Evolutionary conservation across 768 basidiomycete species (phyloP).

Genomic region (Guyanaporus albipodus): DNA sequence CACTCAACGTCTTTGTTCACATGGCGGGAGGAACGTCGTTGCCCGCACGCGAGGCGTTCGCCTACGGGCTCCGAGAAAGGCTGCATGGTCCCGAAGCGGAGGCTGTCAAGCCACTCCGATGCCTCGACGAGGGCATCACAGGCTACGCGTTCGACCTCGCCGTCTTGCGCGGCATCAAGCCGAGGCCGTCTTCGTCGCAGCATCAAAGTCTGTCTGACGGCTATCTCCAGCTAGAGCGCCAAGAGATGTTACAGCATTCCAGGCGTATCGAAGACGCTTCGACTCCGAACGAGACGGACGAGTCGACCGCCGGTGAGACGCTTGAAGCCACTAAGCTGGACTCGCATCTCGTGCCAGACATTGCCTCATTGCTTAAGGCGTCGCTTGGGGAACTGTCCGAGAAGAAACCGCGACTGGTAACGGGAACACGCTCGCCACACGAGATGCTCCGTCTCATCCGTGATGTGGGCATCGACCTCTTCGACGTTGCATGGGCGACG

Average conservation of each 20-base stretch:
- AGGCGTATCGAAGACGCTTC: conserved; percentile 1
- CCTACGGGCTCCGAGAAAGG: conserved; percentile 51
- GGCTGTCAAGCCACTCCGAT: conserved; percentile 45
- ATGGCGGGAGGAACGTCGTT: conserved; percentile 59
- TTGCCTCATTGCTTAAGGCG: conserved; percentile 46
- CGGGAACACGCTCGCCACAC: conserved; percentile 59
- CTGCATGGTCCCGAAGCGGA: conserved; percentile 55
- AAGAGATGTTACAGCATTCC: conserved; percentile 15
- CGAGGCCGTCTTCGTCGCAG: conserved; percentile 12
- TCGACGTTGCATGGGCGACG: conserved; percentile 73
- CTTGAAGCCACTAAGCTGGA: too few relatives aligned
- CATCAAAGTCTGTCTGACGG: conserved; percentile 11
- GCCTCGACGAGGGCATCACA: conserved; percentile 61
- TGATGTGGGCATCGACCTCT: conserved; percentile 67
- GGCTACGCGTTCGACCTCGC: conserved; percentile 74
- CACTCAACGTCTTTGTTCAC: conserved; percentile 58
- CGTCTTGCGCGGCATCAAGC: conserved; percentile 35
- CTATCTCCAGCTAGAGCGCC: conserved; percentile 12
- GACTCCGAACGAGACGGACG: conserved; percentile 7
- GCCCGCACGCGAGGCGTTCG: conserved; percentile 61
- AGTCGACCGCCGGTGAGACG: too few relatives aligned
- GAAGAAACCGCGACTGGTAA: conserved; percentile 61
- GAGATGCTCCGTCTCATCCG: conserved; percentile 66
- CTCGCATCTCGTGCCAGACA: conserved; percentile 6
- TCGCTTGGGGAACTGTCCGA: conserved; percentile 55